phyloP scores from a whole-genome alignment of 2,329 filamentous ascomycete species.

The Aureobasidium namibiae region DNA sequence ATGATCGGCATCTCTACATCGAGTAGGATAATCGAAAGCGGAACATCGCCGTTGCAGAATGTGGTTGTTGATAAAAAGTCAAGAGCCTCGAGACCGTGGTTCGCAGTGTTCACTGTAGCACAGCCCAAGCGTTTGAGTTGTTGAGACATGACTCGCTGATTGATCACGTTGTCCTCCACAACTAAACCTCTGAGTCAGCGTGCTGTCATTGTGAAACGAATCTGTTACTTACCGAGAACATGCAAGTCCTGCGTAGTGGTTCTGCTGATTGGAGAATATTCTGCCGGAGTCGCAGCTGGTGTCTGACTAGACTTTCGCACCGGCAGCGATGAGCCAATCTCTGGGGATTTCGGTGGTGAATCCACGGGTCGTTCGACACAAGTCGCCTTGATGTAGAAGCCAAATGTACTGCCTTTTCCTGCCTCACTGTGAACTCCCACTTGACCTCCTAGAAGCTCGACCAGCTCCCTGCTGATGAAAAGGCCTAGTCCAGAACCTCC shows the following conservation, averaged over 20 bases:
- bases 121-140: conserved; percentile 19
- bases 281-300: background rate
- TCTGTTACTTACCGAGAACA: background rate
- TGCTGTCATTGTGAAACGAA: background rate
- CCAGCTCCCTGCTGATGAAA: conserved; percentile 58
- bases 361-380: background rate
- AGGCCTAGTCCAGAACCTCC: conserved; percentile 47
- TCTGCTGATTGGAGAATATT: background rate
- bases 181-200: background rate
- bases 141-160: conserved; percentile 21
- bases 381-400: conserved; percentile 53
- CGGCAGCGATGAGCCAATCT: background rate
- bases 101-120: conserved; percentile 20
- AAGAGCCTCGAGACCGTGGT: conserved; percentile 22
- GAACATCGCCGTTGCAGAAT: background rate
- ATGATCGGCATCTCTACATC: conserved; percentile 21
- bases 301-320: background rate
- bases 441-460: conserved; percentile 59
- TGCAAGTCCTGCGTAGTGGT: no score
- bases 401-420: conserved; percentile 54
- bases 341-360: background rate
- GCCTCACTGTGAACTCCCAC: conserved; percentile 52
- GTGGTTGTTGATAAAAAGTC: conserved; percentile 18
- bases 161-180: conserved; percentile 24
- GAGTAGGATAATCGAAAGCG: background rate